Base-by-base conservation (phyloP, 1,284 basidiomycete species). In the Sanghuangporus weigelae region DNA sequence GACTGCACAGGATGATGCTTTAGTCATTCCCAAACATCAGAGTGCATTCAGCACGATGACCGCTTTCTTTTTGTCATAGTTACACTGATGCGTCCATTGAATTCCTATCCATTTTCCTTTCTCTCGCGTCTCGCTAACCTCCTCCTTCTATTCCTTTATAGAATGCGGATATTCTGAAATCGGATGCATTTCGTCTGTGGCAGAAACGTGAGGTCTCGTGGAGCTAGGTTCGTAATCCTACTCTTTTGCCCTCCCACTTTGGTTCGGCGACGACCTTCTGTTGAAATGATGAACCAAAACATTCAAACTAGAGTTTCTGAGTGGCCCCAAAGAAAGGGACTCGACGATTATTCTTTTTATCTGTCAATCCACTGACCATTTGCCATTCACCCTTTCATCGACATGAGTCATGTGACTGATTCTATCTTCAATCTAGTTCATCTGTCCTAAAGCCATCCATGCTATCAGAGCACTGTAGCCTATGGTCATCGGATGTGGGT, bases 231-330 rank as follows among this genome's bases (percentile, higher is more conserved):
- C 64, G 59, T 62, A 46, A 2, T 46, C 44, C 16, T 16, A 42
- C 12, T n/a, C n/a, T 46, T 7, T 46, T 46, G 4, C 44, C 44
- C 1, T 7, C 16, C 44, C 6, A 7, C 44, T 19, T 2, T 46
- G 8, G 62, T 11, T 19, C 56, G 8, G 31, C 67, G 65, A 63
- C 69, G 70, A 72, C n/a, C 38, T 50, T 42, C 36, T 36, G 35
- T 31, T 46, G 16, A 44, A 42, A 35, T 40, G 85, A 88, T 89
- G 89, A 90, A 75, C 68, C 74, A 70, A 77, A 76, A 77, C 76
- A 81, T 87, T 88, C 89, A 91, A 91, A 91, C 89, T 91, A 91
- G 89, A 90, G 89, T 91, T 86, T 90, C 79, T 90, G 89, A 91
- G 88, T 76, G 39, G 39, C 59, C 49, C 42, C 31, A 83, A 26